Evolutionary conservation across 2,329 filamentous ascomycete species (phyloP), one percentile per base, ranked within the genome.

Genomic region (Calcarisporium arbuscula): DNA sequence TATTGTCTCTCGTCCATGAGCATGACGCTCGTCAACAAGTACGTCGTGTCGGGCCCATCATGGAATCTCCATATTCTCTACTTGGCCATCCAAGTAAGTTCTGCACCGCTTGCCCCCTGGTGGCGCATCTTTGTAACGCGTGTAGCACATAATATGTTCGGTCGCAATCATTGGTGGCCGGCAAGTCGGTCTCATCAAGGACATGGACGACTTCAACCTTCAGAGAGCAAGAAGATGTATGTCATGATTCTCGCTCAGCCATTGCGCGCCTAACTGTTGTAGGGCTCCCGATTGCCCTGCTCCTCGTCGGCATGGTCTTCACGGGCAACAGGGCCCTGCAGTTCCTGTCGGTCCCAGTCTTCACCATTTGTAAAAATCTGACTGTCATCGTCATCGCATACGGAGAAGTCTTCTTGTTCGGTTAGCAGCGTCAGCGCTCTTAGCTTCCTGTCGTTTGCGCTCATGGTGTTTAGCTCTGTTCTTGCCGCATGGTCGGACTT

Each of bases 21-120:
- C 61, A 98, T 98, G 92, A 98, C 92, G 6, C 85, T 95, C n/a
- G 92, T 94, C 61, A 98, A 98, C 69, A 98, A 98, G 72, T 96
- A 94, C 61, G 89, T 95, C 43, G 77, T 98, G 29, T 95, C 86
- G 7, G 90, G 90, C 41, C 72, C 75, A 32, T 77, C 82, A 46
- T 98, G 94, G 76, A 98, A 96, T 65, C 66, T 98, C 52, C 95
- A 94, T 65, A 94, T 96, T 64, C 86, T 96, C 64, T 82, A 95
- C 51, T 76, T 96, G 40, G 82, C 78, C 42, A 74, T 96, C 41
- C 90, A 96, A 81, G 90, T 95, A 76, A 52, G 77, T 27, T 21
- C 6, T 18, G 10, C 20, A 22, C 29, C 16, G 19, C 19, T 17
- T n/a, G n/a, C n/a, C 5, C 22, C 9, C 22, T n/a, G n/a, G n/a